Conservation (phyloP, 768 basidiomycete genomes). For the Tulasnella sp. region DNA sequence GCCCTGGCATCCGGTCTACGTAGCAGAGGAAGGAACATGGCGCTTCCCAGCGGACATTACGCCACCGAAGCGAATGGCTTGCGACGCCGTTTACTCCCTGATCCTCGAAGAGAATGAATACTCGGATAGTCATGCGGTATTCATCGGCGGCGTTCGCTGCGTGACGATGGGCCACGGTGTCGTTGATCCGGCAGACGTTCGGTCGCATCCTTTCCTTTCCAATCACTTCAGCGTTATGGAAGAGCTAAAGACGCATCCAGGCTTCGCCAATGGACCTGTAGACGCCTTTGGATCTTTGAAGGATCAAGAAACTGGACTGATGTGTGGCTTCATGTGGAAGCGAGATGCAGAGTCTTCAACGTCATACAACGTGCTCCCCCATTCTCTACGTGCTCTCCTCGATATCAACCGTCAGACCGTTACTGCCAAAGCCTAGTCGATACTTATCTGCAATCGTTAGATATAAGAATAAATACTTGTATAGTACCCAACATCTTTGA, state of each 20-base stretch:
- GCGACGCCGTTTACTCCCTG: constrained; percentile 29
- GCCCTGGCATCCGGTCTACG: constrained; percentile 15
- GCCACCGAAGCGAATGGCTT: not conserved
- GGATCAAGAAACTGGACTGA: too few species aligned
- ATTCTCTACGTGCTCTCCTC: too few species aligned
- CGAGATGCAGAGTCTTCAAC: not conserved
- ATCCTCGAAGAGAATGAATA: constrained; percentile 20
- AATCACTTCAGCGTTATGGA: not conserved
- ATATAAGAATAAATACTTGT: too few species aligned
- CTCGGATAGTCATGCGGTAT: constrained; percentile 27
- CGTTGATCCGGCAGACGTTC: constrained; percentile 14
- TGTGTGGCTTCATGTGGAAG: too few species aligned
- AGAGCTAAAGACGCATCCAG: not conserved
- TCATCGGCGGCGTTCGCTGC: constrained; percentile 25
- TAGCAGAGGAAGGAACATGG: constrained; percentile 20
- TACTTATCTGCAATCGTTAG: too few species aligned
- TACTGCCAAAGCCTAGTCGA: too few species aligned
- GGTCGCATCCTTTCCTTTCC: not conserved
- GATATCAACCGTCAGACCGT: too few species aligned
- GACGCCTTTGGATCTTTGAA: too few species aligned
- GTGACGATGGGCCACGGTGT: constrained; percentile 29
- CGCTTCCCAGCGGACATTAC: constrained; percentile 28
- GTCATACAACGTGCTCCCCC: too few species aligned
- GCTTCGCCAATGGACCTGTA: not conserved
- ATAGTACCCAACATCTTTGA: too few species aligned